These are phyloP conservation scores for Mucor saturninus DNA, from an alignment of 371 early-diverging fungal species.

Conservation along the genomic window DNA sequence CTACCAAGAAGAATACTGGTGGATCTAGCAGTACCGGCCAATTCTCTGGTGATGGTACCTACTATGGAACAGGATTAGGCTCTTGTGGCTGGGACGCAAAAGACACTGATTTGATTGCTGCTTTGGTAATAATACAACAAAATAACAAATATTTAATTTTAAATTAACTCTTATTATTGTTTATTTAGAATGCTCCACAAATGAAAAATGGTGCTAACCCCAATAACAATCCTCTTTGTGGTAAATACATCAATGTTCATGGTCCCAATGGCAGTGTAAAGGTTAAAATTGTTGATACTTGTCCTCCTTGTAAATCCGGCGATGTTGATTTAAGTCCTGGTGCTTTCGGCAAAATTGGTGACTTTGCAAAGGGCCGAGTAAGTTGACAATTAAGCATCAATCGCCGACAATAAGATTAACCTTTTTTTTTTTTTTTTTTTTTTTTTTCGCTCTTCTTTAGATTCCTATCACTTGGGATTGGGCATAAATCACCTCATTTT, in stretches of 20 bases:
- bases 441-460: background rate
- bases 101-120: slow-evolving; percentile 41
- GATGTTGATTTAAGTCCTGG: slow-evolving; percentile 56
- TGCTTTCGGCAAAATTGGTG: slow-evolving; percentile 57
- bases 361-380: slow-evolving; percentile 48
- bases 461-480: slow-evolving; percentile 5
- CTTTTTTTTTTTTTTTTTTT: background rate
- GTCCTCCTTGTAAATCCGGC: slow-evolving; percentile 33
- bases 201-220: slow-evolving; percentile 46
- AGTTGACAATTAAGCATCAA: background rate
- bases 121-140: slow-evolving; percentile 30
- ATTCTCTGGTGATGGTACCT: slow-evolving; percentile 48
- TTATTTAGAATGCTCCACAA: slow-evolving; percentile 46
- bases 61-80: slow-evolving; percentile 35
- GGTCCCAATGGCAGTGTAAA: slow-evolving; percentile 46
- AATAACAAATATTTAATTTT: background rate
- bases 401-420: background rate
- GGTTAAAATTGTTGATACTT: slow-evolving; percentile 49
- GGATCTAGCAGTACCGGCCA: background rate
- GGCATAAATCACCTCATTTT: slow-evolving; percentile 1
- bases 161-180: slow-evolving; percentile 6
- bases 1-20: slow-evolving; percentile 15
- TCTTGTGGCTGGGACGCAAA: slow-evolving; percentile 37
- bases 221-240: slow-evolving; percentile 45
- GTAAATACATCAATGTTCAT: slow-evolving; percentile 34